Evolutionary conservation across 1,139 yeast genomes (phyloP).

Genomic region (Scheffersomyces titani): DNA sequence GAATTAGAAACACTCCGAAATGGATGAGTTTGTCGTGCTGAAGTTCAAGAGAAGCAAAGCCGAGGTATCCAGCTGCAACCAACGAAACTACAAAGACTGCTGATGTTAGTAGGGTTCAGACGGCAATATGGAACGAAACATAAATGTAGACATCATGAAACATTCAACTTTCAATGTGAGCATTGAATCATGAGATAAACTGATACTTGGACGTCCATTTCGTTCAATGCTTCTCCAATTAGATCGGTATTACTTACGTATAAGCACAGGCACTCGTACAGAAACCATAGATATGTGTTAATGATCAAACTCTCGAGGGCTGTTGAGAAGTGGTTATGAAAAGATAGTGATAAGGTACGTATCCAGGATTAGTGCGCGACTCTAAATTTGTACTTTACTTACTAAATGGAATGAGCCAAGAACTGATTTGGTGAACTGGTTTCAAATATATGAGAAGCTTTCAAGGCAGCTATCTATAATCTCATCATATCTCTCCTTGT

Average conservation of each 20-base stretch:
- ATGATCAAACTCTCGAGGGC: background rate
- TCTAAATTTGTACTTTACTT: background rate
- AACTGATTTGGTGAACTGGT: background rate
- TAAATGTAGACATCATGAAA: background rate
- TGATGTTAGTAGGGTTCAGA: slow-evolving; percentile 8
- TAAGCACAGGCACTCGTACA: background rate
- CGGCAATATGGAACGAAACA: background rate
- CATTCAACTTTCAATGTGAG: background rate
- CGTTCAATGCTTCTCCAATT: background rate
- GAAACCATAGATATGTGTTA: background rate
- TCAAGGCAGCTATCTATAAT: too few species aligned
- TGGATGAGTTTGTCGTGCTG: slow-evolving; percentile 58
- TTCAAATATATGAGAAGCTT: too few species aligned
- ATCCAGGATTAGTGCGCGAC: background rate
- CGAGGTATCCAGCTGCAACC: slow-evolving; percentile 44
- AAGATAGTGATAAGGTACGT: too few species aligned
- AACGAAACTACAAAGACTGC: slow-evolving; percentile 20
- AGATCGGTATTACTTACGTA: background rate
- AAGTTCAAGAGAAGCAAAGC: slow-evolving; percentile 51
- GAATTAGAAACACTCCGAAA: slow-evolving; percentile 47
- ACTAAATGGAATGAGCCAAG: background rate
- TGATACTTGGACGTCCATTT: background rate
- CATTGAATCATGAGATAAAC: background rate
- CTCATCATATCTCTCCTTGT: too few species aligned
- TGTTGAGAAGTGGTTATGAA: background rate